phyloP scores from a whole-genome alignment of 2,329 filamentous ascomycete species.

The Didymella lethalis region DNA sequence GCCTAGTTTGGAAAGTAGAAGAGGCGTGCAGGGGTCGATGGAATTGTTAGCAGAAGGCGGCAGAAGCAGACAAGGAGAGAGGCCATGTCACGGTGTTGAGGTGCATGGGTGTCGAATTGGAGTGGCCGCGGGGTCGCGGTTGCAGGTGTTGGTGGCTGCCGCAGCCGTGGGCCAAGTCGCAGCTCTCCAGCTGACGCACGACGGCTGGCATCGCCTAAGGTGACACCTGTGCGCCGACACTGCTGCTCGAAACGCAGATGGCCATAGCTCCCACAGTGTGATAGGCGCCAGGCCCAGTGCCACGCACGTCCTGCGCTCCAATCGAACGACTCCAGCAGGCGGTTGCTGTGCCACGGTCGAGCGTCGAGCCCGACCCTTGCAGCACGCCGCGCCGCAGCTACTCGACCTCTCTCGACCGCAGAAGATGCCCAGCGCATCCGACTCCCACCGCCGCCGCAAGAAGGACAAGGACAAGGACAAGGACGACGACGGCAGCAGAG shows the following conservation, averaged over 20 bases:
- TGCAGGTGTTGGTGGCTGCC: background rate
- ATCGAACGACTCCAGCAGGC: slow-evolving; percentile 40
- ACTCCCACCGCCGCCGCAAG: slow-evolving; percentile 49
- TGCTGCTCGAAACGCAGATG: slow-evolving; percentile 33
- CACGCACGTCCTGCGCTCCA: slow-evolving; percentile 35
- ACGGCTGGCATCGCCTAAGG: slow-evolving; percentile 16
- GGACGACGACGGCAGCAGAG: slow-evolving; percentile 1
- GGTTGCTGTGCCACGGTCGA: slow-evolving; percentile 22
- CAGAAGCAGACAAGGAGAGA: background rate
- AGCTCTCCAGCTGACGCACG: background rate
- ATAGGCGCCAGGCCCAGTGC: slow-evolving; percentile 43
- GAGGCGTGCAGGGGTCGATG: background rate
- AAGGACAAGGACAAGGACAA: slow-evolving; percentile 37
- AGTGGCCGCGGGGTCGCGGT: background rate
- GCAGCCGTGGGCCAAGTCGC: background rate
- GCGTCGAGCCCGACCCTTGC: background rate
- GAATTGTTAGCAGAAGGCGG: background rate
- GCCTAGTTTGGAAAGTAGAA: background rate
- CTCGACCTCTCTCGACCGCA: slow-evolving; percentile 25
- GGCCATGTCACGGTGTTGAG: background rate
- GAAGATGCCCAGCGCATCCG: slow-evolving; percentile 44
- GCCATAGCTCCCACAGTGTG: slow-evolving; percentile 37
- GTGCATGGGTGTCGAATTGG: background rate
- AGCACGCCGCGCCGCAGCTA: slow-evolving; percentile 21
- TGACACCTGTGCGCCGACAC: slow-evolving; percentile 8